Percentiles rank a stretch among this genome's conserved stretches.
Evolutionary conservation across 1,284 basidiomycete species (phyloP).

Genomic region (Irpex sp.): DNA sequence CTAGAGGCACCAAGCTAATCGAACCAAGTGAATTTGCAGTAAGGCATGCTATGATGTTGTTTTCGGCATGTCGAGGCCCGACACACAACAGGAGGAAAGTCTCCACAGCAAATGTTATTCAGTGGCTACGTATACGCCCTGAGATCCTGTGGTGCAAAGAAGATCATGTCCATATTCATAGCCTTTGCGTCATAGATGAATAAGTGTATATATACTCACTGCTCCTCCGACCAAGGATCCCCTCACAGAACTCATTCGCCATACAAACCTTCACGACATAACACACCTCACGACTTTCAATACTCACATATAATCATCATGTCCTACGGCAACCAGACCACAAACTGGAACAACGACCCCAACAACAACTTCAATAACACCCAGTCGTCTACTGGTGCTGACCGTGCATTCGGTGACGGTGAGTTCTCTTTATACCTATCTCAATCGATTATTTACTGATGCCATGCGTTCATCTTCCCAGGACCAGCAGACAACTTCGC

Average conservation of each 20-base stretch:
- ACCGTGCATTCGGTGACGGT: conserved; percentile 8
- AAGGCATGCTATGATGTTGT: too few species aligned
- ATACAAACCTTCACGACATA: background rate
- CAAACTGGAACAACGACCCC: conserved; percentile 19
- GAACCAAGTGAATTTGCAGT: too few species aligned
- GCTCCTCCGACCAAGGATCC: background rate
- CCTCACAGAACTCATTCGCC: background rate
- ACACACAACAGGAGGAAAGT: background rate
- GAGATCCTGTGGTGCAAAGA: background rate
- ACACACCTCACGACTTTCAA: background rate
- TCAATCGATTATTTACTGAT: too few species aligned
- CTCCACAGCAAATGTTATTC: background rate
- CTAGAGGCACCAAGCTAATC: too few species aligned
- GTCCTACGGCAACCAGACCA: conserved; percentile 17
- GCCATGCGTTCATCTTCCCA: background rate
- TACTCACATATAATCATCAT: conserved; percentile 11
- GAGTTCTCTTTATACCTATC: background rate
- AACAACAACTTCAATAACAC: conserved; percentile 17
- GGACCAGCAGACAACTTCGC: background rate
- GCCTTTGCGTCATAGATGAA: background rate
- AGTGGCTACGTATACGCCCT: background rate
- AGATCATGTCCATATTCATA: background rate
- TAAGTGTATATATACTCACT: background rate
- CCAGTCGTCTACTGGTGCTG: conserved; percentile 3
- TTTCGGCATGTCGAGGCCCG: too few species aligned